Evolutionary conservation across 2,329 filamentous ascomycete species (phyloP).

Genomic region (Stenocarpella maydis): DNA sequence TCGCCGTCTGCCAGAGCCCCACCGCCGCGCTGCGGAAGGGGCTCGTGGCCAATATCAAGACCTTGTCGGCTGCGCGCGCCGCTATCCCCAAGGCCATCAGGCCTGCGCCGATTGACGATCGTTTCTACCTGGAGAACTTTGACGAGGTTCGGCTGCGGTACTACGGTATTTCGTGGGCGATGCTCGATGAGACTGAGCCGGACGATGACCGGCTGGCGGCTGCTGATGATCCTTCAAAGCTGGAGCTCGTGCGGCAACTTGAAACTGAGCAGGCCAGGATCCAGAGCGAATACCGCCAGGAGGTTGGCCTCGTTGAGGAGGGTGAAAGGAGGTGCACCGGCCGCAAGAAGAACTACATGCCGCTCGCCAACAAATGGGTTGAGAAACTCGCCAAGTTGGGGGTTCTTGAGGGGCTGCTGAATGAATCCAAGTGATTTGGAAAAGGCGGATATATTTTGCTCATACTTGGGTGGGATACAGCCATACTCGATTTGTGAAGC

Average conservation of each 20-base stretch:
- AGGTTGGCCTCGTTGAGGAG: constrained; percentile 53
- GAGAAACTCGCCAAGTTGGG: constrained; percentile 73
- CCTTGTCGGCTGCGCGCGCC: constrained; percentile 43
- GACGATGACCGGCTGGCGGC: neutral
- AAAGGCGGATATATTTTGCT: no score
- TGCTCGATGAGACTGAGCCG: constrained; percentile 4
- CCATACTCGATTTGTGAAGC: no score
- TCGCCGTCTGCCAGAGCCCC: constrained; percentile 77
- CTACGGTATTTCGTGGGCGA: constrained; percentile 18
- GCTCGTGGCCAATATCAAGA: constrained; percentile 52
- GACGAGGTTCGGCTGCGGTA: constrained; percentile 20
- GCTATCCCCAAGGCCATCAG: constrained; percentile 43
- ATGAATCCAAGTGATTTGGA: constrained; percentile 32
- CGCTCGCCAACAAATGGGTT: constrained; percentile 74
- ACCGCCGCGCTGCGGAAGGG: constrained; percentile 57
- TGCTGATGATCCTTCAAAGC: neutral
- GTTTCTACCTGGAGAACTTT: constrained; percentile 6
- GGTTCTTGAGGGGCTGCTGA: constrained; percentile 56
- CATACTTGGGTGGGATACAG: no score
- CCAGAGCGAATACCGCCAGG: constrained; percentile 56
- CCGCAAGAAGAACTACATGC: constrained; percentile 73
- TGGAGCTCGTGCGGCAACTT: constrained; percentile 43
- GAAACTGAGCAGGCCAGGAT: constrained; percentile 51
- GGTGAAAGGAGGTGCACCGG: constrained; percentile 62
- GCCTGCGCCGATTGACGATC: constrained; percentile 6